phyloP scores from a whole-genome alignment of 306 rosid species.

The Cyclanthera cordifolia region DNA sequence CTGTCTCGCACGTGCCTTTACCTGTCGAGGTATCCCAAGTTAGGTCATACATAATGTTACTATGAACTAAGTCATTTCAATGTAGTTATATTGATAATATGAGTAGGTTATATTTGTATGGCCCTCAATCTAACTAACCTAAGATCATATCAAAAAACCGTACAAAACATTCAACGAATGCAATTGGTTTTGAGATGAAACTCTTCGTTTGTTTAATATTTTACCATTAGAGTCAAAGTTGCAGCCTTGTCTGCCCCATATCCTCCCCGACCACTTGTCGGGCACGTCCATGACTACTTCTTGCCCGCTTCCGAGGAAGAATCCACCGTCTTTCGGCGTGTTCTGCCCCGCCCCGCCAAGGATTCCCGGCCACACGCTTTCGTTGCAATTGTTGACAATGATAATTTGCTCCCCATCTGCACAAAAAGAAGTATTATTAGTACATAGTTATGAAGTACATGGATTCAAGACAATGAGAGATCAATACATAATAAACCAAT shows the following conservation, averaged over 20 bases:
- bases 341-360: constrained; percentile 64
- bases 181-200: too few species aligned
- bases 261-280: constrained; percentile 92
- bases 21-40: too few species aligned
- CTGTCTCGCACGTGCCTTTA: constrained; percentile 52
- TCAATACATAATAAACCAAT: not conserved
- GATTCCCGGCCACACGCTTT: constrained; percentile 87
- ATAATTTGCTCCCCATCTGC: constrained; percentile 80
- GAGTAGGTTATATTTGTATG: too few species aligned
- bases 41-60: too few species aligned
- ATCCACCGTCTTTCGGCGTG: constrained; percentile 68
- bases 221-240: constrained; percentile 45
- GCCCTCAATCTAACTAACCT: too few species aligned
- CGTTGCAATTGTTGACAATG: constrained; percentile 71
- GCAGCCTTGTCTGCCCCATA: constrained; percentile 92
- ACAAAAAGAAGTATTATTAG: constrained; percentile 12
- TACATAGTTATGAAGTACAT: not conserved
- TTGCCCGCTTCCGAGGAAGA: constrained; percentile 66
- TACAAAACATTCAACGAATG: too few species aligned
- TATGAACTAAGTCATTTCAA: too few species aligned
- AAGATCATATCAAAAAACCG: too few species aligned
- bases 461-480: not conserved
- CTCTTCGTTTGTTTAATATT: not conserved
- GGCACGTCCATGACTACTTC: constrained; percentile 49
- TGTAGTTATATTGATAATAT: too few species aligned